phyloP scores from a whole-genome alignment of 2,329 filamentous ascomycete genomes.

The Phoma sp. region DNA sequence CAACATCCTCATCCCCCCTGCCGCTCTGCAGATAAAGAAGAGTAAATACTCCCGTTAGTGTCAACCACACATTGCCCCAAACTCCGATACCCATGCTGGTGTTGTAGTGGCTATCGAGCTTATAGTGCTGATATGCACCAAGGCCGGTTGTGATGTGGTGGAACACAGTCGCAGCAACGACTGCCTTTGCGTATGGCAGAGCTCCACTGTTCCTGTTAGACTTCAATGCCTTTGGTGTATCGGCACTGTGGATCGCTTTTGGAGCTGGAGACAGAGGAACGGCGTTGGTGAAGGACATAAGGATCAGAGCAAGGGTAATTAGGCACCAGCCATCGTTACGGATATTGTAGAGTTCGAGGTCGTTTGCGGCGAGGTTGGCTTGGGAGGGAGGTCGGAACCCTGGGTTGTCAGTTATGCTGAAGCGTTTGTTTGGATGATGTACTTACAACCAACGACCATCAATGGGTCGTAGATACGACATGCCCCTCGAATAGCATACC shows the following conservation, averaged over 20 bases:
- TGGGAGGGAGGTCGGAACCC: slow-evolving; percentile 37
- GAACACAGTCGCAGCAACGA: slow-evolving; percentile 33
- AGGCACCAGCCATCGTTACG: slow-evolving; percentile 38
- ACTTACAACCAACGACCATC: slow-evolving; percentile 36
- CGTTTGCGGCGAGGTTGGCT: slow-evolving; percentile 28
- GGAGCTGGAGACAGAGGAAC: slow-evolving; percentile 19
- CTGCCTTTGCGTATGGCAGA: slow-evolving; percentile 28
- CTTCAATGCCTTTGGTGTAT: slow-evolving; percentile 4
- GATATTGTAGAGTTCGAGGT: slow-evolving; percentile 37
- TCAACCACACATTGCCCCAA: slow-evolving; percentile 38
- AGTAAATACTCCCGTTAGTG: slow-evolving; percentile 26
- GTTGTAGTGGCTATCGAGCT: slow-evolving; percentile 33
- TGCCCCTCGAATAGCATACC: slow-evolving; percentile 33
- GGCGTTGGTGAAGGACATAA: slow-evolving; percentile 32
- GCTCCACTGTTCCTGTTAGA: slow-evolving; percentile 7
- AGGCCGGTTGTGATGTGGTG: slow-evolving; percentile 32
- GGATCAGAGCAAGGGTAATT: slow-evolving; percentile 33
- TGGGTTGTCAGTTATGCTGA: slow-evolving; percentile 9
- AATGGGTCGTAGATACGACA: slow-evolving; percentile 35
- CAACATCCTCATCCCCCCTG: slow-evolving; percentile 16
- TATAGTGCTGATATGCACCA: slow-evolving; percentile 37
- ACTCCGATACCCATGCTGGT: slow-evolving; percentile 34
- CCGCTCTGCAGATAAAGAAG: slow-evolving; percentile 16
- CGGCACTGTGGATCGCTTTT: slow-evolving; percentile 11
- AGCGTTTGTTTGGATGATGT: too few species aligned